Evolutionary conservation across 768 basidiomycete genomes (phyloP), one percentile per base, ranked within the genome.

Genomic region (Dendrothele bispora): DNA sequence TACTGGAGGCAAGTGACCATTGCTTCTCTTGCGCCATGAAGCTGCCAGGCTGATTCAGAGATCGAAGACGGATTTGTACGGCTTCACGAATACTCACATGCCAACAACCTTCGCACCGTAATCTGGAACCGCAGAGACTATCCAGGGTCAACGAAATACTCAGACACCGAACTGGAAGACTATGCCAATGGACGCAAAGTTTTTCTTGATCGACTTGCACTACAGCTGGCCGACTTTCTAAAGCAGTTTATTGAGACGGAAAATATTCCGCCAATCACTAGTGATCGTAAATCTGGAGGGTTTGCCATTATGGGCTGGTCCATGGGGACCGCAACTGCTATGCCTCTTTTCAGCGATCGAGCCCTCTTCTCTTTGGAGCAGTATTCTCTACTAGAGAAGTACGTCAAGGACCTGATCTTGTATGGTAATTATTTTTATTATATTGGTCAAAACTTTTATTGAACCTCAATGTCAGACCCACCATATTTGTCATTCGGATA

Each of bases 291-390:
- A 6, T n/a, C 14, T 0, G 71, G 72, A 1, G 73, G 73, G 1
- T 44, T 73, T 17, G 60, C 62, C 3, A 44, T 72, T 6, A 37
- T 70, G 52, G 71, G 71, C 7, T 75, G 73, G 72, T 71, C 71
- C 2, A 58, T 66, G 46, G 73, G 72, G 2, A 54, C 49, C 10
- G 55, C 61, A 14, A 61, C 61, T 2, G 49, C 56, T 4, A 58
- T 70, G 42, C 25, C 66, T 18, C 47, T 72, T 5, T 60, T 72
- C 27, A n/a, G n/a, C n/a, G n/a, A n/a, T n/a, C n/a, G n/a, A n/a
- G n/a, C n/a, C n/a, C n/a, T n/a, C n/a, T n/a, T n/a, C n/a, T n/a
- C n/a, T n/a, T n/a, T n/a, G n/a, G n/a, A n/a, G n/a, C n/a, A n/a
- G n/a, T n/a, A n/a, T n/a, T n/a, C n/a, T n/a, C 5, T 39, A 7